Evolutionary conservation across 371 early-diverging fungal species (phyloP), one percentile per base, ranked within the genome.

Genomic region (Umbelopsis sp.): DNA sequence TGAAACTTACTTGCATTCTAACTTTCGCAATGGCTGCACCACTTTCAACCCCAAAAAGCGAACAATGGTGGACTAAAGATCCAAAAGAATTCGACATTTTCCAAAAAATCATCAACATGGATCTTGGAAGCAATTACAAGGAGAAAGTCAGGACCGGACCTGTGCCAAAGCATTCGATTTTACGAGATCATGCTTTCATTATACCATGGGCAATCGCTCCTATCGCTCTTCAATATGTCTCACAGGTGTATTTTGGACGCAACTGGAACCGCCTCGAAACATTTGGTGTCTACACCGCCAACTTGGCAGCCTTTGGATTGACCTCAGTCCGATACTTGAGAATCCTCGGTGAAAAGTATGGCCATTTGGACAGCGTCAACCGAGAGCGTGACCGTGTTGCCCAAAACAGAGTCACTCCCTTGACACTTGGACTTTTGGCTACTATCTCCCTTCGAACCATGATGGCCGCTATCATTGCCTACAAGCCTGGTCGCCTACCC

Each of bases 41-140:
- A 29, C 35, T 35, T 35, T 35, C 29, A 18, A 57, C 57, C 29
- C 57, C 57, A 57, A 57, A 57, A 35, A 57, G 57, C 35, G 57
- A 57, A 35, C 57, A 57, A 57, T 57, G 57, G 57, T 57, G 57
- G 57, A 57, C 57, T 18, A 57, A 29, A 57, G 35, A 57, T 57
- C 57, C 57, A 29, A 57, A 57, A 35, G 57, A 57, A 35, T 18
- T 35, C 35, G n/a, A 29, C 35, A 0, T 57, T 0, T 57, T 57
- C 14, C 57, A 57, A 35, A 57, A 57, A 35, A 32, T 57, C 9
- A 18, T 57, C 16, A 25, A 57, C n/a, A 57, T 57, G 57, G 57
- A 57, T n/a, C 57, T 57, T 35, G 57, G 57, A 57, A 25, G 29
- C 3, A 14, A 57, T 35, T 57, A 57, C 18, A 57, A 57, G 35